Evolutionary conservation across 2,329 filamentous ascomycete genomes (phyloP), one percentile per base, ranked within the genome.

Genomic region (Pseudonectria foliicola): DNA sequence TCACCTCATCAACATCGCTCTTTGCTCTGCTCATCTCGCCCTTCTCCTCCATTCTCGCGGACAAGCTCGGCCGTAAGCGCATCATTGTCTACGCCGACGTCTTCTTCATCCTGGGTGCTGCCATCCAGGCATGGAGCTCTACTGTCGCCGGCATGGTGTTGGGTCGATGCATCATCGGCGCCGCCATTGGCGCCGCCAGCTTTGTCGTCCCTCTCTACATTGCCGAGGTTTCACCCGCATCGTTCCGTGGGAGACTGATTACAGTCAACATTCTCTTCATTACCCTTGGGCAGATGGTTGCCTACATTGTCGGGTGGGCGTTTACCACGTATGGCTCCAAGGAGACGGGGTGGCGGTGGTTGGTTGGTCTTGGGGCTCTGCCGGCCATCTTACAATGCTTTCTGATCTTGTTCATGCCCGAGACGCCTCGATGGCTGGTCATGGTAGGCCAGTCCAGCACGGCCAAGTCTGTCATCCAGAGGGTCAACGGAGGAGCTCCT

Each of bases 191-290:
- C 12, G 78, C 79, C 3, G 84, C 83, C 7, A 87, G 81, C 54
- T 84, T 93, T 49, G 84, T 93, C 4, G 82, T 86, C 21, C 89
- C 89, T 29, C 60, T 95, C 48, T 94, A 94, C 61, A 90, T 95
- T 40, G 82, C 84, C 7, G 90, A 96, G 60, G 67, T 95, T 10
- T 80, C 85, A 4, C 89, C 90, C 0, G 77, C 85, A 2, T 70
- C 77, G 14, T 77, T 84, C 41, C 70, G 90, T 35, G 90, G 90
- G 11, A 68, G 84, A 27, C 66, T 96, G 27, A 83, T 95, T 4
- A 93, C 87, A 1, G 75, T 92, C 37, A 81, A 86, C 39, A 78
- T 82, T 16, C 64, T 95, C 14, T 88, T 93, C 48, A 82, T 95
- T 37, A 95, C 89, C 0, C 68, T 85, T 10, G 90, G 90, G 0